phyloP scores from a whole-genome alignment of 768 basidiomycete species.

The Rhizopogon vesiculosus region DNA sequence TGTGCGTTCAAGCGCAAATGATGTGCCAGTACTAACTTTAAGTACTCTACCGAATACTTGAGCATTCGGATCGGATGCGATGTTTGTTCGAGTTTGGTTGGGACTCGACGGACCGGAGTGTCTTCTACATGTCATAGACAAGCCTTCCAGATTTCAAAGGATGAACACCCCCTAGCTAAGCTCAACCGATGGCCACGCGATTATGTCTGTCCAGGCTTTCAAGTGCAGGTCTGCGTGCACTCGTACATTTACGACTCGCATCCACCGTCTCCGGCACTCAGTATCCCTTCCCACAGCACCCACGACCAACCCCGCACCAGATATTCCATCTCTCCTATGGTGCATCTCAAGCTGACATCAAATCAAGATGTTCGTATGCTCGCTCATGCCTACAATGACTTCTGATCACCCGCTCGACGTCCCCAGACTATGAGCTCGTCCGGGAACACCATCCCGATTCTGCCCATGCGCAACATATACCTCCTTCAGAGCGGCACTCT shows the following conservation, averaged over 20 bases:
- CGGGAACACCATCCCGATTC: conserved; percentile 72
- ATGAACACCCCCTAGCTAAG: neutral
- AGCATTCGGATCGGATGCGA: too few species aligned
- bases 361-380: conserved; percentile 54
- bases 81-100: too few species aligned
- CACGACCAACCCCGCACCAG: conserved; percentile 60
- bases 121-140: too few species aligned
- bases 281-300: conserved; percentile 48
- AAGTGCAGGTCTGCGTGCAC: neutral
- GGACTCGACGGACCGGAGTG: too few species aligned
- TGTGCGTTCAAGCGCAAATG: too few species aligned
- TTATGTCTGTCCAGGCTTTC: neutral
- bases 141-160: neutral
- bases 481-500: conserved; percentile 43
- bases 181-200: neutral
- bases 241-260: conserved; percentile 1
- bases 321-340: conserved; percentile 62
- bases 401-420: neutral
- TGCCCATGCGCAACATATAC: conserved; percentile 33
- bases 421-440: conserved; percentile 68
- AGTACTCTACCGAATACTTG: too few species aligned
- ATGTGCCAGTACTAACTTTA: too few species aligned
- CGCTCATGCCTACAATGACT: neutral
- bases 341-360: conserved; percentile 59
- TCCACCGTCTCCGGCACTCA: conserved; percentile 9